Base-by-base conservation (phyloP, 2,329 filamentous ascomycete species). In the Neofusicoccum kwambonambiense region DNA sequence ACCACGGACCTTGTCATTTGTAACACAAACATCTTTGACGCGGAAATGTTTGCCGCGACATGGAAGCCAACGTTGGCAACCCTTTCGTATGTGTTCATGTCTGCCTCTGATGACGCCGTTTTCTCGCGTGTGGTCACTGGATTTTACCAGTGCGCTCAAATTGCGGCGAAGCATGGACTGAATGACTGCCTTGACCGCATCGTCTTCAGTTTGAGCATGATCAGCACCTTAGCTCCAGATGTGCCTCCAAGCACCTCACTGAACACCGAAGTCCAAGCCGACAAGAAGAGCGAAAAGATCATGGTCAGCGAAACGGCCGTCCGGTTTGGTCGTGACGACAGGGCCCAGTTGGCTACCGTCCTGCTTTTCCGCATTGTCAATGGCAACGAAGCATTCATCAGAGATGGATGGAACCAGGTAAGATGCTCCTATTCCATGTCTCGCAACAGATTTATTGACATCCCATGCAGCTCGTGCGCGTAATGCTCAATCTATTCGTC, bases 261-360 rank as follows among this genome's bases (percentile, higher is more conserved):
- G 34, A 99, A 99, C 74, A 98, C 96, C 0, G 95, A 98, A 77
- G 92, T 99, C 2, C 93, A 98, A 76, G 92, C 90, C 12, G 92
- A 90, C 1, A 91, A 95, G 69, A 93, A 91, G 77, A 95, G 90
- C 72, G 93, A 91, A 76, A 95, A 90, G 72, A 92, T 99, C 64
- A 99, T 99, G 95, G 96, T 99, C 70, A 98, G 94, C 75, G 94
- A 98, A 81, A 88, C 97, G 68, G 94, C 96, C 51, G 95, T 99
- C 66, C 93, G 96, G 74, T 92, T 99, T 73, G 95, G 95, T 45
- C 86, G 94, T 69, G 92, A 99, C 76, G 94, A 96, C 78, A 90
- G 93, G 73, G 94, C 94, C 42, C 94, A 99, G 75, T 83, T 99
- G 63, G 94, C 95, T 6, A 97, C 92, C 7, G 87, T 98, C 61